phyloP scores from a whole-genome alignment of 1,284 basidiomycete species.

The Ganoderma lingzhi region DNA sequence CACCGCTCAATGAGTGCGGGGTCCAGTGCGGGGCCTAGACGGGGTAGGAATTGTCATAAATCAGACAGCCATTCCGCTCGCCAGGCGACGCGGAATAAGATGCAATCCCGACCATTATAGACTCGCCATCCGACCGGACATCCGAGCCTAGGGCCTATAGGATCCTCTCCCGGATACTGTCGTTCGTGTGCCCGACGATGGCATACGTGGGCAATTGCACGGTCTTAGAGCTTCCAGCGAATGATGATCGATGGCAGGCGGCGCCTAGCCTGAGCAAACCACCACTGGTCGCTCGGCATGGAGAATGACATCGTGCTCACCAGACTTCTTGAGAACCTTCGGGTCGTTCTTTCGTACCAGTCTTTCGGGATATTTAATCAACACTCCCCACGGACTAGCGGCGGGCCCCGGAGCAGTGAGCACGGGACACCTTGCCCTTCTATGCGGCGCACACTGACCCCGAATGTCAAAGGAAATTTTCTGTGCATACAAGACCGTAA shows the following conservation, averaged over 20 bases:
- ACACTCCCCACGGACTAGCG: neutral
- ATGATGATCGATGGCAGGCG: neutral
- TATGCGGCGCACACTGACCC: neutral
- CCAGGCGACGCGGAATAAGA: neutral
- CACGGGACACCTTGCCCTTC: neutral
- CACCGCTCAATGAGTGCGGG: neutral
- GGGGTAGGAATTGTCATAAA: neutral
- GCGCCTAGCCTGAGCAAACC: neutral
- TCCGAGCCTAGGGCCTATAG: neutral
- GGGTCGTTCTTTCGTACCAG: neutral
- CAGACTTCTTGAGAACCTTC: slow-evolving; percentile 27
- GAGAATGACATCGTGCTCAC: slow-evolving; percentile 34
- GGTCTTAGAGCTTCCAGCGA: neutral
- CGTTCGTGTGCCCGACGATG: neutral
- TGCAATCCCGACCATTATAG: neutral
- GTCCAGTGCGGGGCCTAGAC: neutral
- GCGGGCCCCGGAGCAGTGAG: neutral
- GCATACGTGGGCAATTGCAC: neutral
- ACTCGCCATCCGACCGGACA: neutral
- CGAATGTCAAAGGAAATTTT: neutral
- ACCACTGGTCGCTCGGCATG: slow-evolving; percentile 29
- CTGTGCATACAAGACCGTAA: slow-evolving; percentile 3
- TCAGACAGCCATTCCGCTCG: neutral
- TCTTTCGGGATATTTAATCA: neutral
- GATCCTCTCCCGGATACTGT: neutral